Evolutionary conservation across 2,329 filamentous ascomycete genomes (phyloP).

Genomic region (Phyllachora maydis): DNA sequence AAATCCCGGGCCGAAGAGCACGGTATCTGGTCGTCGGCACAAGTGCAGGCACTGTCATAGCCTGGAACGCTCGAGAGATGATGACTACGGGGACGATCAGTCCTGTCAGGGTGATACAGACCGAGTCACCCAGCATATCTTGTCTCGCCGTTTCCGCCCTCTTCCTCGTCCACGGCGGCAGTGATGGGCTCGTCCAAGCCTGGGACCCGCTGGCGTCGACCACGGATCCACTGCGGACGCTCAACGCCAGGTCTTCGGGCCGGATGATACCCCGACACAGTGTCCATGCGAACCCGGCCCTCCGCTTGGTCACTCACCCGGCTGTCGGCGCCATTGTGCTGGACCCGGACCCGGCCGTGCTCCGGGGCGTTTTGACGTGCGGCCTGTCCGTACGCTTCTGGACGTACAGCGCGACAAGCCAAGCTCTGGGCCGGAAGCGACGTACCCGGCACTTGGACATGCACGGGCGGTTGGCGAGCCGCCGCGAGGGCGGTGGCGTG

Average conservation of each 20-base stretch:
- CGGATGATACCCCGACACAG: conserved; percentile 62
- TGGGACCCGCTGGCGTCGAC: conserved; percentile 90
- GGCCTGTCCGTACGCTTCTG: conserved; percentile 81
- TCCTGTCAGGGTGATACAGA: conserved; percentile 67
- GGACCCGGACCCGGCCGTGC: conserved; percentile 67
- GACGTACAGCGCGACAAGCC: conserved; percentile 73
- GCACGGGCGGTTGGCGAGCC: conserved; percentile 26
- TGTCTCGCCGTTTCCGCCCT: conserved; percentile 67
- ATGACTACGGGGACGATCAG: conserved; percentile 30
- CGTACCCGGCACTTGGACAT: conserved; percentile 46
- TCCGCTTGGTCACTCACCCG: conserved; percentile 54
- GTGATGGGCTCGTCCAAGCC: conserved; percentile 82
- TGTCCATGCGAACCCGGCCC: conserved; percentile 27
- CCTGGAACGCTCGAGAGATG: conserved; percentile 77
- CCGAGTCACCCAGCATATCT: conserved; percentile 74
- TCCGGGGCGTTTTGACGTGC: conserved; percentile 73
- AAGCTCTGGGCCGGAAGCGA: conserved; percentile 61
- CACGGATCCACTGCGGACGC: conserved; percentile 56
- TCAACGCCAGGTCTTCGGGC: conserved; percentile 69
- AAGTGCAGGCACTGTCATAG: conserved; percentile 48
- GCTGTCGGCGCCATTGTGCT: conserved; percentile 69
- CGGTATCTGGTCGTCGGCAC: conserved; percentile 71
- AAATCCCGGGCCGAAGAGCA: conserved; percentile 70
- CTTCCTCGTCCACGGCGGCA: conserved; percentile 82
- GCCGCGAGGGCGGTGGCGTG: conserved; percentile 44